A percentile compares a stretch with the other conserved stretches of the same genome.
These are phyloP conservation scores for Aspergillus neoniger DNA, from an alignment of 2,329 filamentous ascomycete genomes.

Conservation along the genomic window DNA sequence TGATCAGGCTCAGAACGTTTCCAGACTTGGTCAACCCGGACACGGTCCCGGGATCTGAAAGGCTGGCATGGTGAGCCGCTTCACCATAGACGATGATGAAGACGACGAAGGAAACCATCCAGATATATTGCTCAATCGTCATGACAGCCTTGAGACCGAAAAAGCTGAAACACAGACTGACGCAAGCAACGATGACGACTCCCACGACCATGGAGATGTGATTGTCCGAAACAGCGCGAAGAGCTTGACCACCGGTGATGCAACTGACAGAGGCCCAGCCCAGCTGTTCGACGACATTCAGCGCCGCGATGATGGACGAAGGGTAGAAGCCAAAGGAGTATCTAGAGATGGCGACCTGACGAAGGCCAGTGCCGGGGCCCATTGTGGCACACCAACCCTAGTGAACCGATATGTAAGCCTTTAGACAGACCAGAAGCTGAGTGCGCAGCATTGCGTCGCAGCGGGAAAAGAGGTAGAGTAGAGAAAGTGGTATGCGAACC, in stretches of 20 bases:
- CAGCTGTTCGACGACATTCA: conserved; percentile 37
- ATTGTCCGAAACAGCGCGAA: conserved; percentile 35
- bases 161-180: conserved; percentile 30
- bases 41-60: conserved; percentile 36
- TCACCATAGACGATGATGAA: conserved; percentile 55
- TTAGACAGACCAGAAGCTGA: neutral
- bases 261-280: conserved; percentile 31
- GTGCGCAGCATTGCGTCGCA: neutral
- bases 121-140: conserved; percentile 34
- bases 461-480: neutral
- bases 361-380: conserved; percentile 53
- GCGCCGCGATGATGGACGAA: conserved; percentile 51
- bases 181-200: conserved; percentile 32
- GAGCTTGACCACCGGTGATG: conserved; percentile 33
- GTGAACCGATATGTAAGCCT: conserved; percentile 11
- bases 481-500: conserved; percentile 12
- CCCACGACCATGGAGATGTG: conserved; percentile 27
- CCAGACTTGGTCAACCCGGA: conserved; percentile 44
- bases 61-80: conserved; percentile 46
- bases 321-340: conserved; percentile 57
- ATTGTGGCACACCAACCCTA: conserved; percentile 54
- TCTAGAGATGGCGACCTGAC: conserved; percentile 54
- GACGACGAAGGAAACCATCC: conserved; percentile 33
- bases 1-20: conserved; percentile 46
- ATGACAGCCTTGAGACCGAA: conserved; percentile 32